These are phyloP conservation scores for Phlyctochytrium bullatum DNA, from an alignment of 192 early-diverging fungal genomes.

Conservation along the genomic window DNA sequence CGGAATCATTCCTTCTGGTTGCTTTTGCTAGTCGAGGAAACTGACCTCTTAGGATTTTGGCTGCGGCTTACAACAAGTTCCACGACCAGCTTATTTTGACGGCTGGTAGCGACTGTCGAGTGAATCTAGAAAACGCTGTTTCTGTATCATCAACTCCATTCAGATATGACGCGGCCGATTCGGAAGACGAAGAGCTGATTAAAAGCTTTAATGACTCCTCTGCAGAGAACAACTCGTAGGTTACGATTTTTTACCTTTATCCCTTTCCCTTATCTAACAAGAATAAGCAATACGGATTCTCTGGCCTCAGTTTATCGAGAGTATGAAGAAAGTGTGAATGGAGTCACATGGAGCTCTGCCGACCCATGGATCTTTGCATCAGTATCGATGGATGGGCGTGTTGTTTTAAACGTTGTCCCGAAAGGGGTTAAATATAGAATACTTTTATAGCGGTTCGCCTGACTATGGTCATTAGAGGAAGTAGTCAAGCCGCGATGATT, in stretches of 20 bases:
- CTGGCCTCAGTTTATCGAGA: constrained; percentile 86
- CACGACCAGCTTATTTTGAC: constrained; percentile 92
- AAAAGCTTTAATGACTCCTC: not conserved
- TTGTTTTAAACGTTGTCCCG: constrained; percentile 91
- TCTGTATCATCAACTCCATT: constrained; percentile 78
- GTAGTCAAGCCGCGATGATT: too few species aligned
- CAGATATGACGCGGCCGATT: constrained; percentile 27
- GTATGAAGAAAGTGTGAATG: constrained; percentile 93
- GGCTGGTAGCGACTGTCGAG: constrained; percentile 80
- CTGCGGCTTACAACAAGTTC: constrained; percentile 78
- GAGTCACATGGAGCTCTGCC: constrained; percentile 81
- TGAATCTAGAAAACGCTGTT: constrained; percentile 82
- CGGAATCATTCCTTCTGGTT: constrained; percentile 87
- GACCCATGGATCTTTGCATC: constrained; percentile 96
- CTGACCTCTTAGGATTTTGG: constrained; percentile 60
- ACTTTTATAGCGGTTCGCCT: constrained; percentile 41
- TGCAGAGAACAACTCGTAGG: not conserved
- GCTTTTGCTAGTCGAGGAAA: constrained; percentile 3
- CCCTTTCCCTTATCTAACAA: not conserved
- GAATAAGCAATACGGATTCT: constrained; percentile 63
- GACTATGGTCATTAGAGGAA: not conserved
- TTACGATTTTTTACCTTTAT: constrained; percentile 7
- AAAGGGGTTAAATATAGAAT: constrained; percentile 83
- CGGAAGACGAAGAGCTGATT: constrained; percentile 36
- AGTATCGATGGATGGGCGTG: constrained; percentile 87